Conservation (phyloP, 2,329 filamentous ascomycete genomes). For the Aspergillus piperis region DNA sequence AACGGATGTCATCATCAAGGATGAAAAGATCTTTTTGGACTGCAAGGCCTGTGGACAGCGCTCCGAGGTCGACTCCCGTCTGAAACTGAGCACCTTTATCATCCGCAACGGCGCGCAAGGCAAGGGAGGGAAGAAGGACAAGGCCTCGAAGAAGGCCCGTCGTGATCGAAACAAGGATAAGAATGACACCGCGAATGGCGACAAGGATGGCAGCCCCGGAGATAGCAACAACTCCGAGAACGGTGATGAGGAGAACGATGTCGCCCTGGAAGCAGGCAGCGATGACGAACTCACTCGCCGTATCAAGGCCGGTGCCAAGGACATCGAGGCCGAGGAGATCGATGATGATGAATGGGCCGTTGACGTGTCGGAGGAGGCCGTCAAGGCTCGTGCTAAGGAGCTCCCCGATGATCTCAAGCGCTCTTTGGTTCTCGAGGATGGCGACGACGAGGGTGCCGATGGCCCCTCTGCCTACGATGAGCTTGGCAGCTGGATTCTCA, state of each 20-base stretch:
- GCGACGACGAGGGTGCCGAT: conserved; percentile 77
- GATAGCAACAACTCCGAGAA: conserved; percentile 67
- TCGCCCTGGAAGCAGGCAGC: conserved; percentile 70
- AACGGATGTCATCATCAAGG: conserved; percentile 94
- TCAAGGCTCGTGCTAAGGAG: conserved; percentile 89
- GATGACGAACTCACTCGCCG: conserved; percentile 88
- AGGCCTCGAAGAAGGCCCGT: conserved; percentile 88
- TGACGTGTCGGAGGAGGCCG: conserved; percentile 92
- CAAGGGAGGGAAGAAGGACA: conserved; percentile 95
- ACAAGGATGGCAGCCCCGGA: conserved; percentile 62
- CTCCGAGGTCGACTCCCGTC: conserved; percentile 83
- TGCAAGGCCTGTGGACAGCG: conserved; percentile 98
- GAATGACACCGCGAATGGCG: conserved; percentile 57
- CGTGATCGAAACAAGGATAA: conserved; percentile 75
- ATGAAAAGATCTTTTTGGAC: conserved; percentile 86
- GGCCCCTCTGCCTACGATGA: conserved; percentile 81
- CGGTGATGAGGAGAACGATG: conserved; percentile 64
- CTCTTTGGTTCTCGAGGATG: conserved; percentile 79
- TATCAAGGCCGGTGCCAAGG: conserved; percentile 67
- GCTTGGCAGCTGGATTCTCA: conserved; percentile 88
- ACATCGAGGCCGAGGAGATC: conserved; percentile 70
- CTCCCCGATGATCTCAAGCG: conserved; percentile 95
- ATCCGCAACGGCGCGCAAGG: conserved; percentile 82
- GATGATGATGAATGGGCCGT: conserved; percentile 94
- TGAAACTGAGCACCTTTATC: conserved; percentile 97